A percentile compares a stretch with the other conserved stretches of the same genome.
Conservation (phyloP, 202 grass and related monocot genomes). For the Bolboschoenoplectus hybrid region DNA sequence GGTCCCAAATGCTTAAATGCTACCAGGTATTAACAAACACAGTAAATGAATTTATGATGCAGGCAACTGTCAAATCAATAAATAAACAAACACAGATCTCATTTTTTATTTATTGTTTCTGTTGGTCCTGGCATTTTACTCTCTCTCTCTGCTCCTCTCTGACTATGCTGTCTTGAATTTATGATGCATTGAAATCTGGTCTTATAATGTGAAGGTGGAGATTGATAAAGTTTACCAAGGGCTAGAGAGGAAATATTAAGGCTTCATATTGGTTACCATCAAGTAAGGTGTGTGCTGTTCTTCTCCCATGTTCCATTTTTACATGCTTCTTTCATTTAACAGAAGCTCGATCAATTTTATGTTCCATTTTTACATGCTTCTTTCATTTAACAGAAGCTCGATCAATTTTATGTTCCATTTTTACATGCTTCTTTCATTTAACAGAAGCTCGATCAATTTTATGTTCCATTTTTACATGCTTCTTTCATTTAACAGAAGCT, state of each 20-base stretch:
- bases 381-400: background rate
- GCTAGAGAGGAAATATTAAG: slow-evolving; percentile 32
- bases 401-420: too few relatives aligned
- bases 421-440: too few relatives aligned
- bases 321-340: too few relatives aligned
- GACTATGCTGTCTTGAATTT: background rate
- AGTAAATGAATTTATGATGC: background rate
- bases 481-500: background rate
- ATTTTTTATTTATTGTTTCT: background rate
- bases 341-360: background rate
- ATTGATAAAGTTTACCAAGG: slow-evolving; percentile 38
- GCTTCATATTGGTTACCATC: background rate
- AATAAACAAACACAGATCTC: background rate
- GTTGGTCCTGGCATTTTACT: background rate
- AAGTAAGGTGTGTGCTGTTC: background rate
- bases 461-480: too few relatives aligned
- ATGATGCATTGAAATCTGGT: background rate
- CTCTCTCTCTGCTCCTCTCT: background rate
- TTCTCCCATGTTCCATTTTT: too few relatives aligned
- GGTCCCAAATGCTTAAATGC: slow-evolving; percentile 76
- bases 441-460: background rate
- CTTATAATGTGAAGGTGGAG: slow-evolving; percentile 23
- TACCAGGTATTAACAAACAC: slow-evolving; percentile 60
- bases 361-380: too few relatives aligned
- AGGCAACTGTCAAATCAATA: background rate